Evolutionary conservation across 768 basidiomycete genomes (phyloP), one percentile per base, ranked within the genome.

Genomic region (Boletus sensibilis): DNA sequence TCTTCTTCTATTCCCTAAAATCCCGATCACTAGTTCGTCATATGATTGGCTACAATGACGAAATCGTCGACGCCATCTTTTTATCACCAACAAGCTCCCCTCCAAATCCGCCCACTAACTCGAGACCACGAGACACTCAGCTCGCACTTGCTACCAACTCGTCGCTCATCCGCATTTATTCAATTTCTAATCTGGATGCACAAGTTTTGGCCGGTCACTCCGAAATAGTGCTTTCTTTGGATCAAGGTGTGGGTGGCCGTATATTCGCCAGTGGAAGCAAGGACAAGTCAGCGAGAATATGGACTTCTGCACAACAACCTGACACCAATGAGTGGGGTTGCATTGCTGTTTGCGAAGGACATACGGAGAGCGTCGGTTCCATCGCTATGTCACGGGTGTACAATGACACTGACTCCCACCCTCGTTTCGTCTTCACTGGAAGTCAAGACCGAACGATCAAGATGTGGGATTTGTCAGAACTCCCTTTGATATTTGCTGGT

Each of bases 71-170:
- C 65, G 83, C 87, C 5, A 78, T 82, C 27, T 92, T 94, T 74
- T 79, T 99, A 56, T 82, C 82, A 43, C 68, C 79, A 33, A n/a
- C 64, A 25, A 68, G 76, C 21, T 45, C 69, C 20, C 64, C 60
- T 8, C 62, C 60, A 29, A 59, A 65, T 7, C 31, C 61, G 0
- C 50, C 68, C 2, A 64, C 59, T 35, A 55, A 59, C 23, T 47
- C 67, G 16, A 53, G 61, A 39, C 58, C 66, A 23, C 68, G 68
- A 50, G 91, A 94, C 69, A 80, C 85, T 2, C 87, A 92, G 64
- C 75, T 98, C 33, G 97, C 96, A 20, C 78, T 99, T 20, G 96
- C 96, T n/a, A 96, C 97, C 39, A 99, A 99, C 72, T 98, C 97
- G 1, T 92, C 94, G 25, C 82, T 97, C 31, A 90, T 99, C 60